Base-by-base conservation (phyloP, 805 yeast genomes). In the Candida suzukii region DNA sequence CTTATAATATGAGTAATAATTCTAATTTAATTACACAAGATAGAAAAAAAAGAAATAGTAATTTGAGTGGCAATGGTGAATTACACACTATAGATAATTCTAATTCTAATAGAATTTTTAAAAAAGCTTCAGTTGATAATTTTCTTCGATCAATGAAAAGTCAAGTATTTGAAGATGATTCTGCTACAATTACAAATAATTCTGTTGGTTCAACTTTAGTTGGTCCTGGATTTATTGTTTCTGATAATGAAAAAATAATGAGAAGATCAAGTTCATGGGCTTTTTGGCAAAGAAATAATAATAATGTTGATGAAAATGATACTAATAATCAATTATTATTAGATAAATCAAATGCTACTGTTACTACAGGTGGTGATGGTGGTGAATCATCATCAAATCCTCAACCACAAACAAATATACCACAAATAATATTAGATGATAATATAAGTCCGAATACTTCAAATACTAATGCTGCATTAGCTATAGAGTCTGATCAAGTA, bases 201-300 rank as follows among this genome's bases (percentile, higher is more conserved):
- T 18, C 20, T 18, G 8, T 32, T 2, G 19, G 17, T 4, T 11
- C 35, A 16, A n/a, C 29, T 16, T n/a, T 19, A 10, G 18, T 36
- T 3, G 38, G 38, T 4, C 38, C 38, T 4, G 38, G 38, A 10
- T 36, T 36, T 19, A 25, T 36, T 8, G 11, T 36, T 4, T n/a
- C 37, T 16, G 22, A 16, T 21, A 20, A 19, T 21, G 19, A 5
- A 9, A 17, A 17, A 19, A 37, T 28, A 20, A 28, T 20, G 6
- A 37, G 31, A n/a, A 12, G 33, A 20, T 37, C 39, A 20, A 45
- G 49, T 26, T 47, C 56, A 3, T 56, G 60, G 60, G 58, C 56
- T 0, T 54, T 55, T 38, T 56, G 60, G 61, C 33, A 42, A 14
- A 31, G 28, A 17, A 35, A 35, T 3, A 27, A 37, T 3, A 20